Evolutionary conservation across 225 moss, liverwort and hornwort species (phyloP).

Genomic region (Sphagnum tenellum): DNA sequence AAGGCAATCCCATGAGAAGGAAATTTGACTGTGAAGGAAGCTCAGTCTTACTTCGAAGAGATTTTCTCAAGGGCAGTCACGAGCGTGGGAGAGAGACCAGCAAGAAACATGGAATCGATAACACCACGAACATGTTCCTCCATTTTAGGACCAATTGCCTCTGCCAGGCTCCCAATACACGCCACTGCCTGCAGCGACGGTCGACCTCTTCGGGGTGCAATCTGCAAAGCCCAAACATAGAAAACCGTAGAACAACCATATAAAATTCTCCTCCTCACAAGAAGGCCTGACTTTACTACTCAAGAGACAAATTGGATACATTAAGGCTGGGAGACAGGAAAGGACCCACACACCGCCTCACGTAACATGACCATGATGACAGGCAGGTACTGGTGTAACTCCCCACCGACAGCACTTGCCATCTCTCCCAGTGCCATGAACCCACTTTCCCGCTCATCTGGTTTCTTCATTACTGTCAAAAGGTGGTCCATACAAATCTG

Average conservation of each 20-base stretch:
- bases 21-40: no score
- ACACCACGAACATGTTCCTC: conserved; percentile 62
- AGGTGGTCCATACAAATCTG: conserved; percentile 98
- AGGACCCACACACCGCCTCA: conserved; percentile 59
- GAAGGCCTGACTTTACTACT: no score
- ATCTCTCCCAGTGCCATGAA: conserved; percentile 89
- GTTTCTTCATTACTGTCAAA: conserved; percentile 76
- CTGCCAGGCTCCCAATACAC: conserved; percentile 87
- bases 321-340: background rate
- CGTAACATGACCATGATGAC: conserved; percentile 56
- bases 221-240: conserved; percentile 29
- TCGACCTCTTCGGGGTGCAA: conserved; percentile 69
- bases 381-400: conserved; percentile 53
- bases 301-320: background rate
- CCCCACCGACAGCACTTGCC: conserved; percentile 82
- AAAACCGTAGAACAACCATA: background rate
- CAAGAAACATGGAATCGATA: conserved; percentile 80
- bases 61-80: conserved; percentile 70
- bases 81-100: conserved; percentile 56
- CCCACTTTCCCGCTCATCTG: conserved; percentile 84
- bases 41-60: conserved; percentile 49
- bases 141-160: conserved; percentile 75
- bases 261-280: no score
- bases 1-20: no score
- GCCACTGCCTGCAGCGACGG: conserved; percentile 75